Conservation (phyloP, 2,329 filamentous ascomycete species). For the Mycosphaerella arachidis region DNA sequence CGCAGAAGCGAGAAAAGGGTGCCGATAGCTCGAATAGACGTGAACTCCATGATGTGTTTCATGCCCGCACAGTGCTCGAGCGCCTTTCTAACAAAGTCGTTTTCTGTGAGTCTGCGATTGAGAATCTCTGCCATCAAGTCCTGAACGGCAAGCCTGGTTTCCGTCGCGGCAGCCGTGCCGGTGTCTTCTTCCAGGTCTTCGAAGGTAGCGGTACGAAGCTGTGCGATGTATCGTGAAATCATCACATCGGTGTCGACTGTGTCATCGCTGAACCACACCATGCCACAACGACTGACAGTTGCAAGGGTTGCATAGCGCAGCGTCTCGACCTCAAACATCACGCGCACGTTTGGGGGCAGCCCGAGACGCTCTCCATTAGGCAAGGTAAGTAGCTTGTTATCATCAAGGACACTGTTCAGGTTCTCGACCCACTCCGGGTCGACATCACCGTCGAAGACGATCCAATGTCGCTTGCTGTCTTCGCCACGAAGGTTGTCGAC, state of each 20-base stretch:
- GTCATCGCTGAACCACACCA: constrained; percentile 99
- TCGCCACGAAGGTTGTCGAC: constrained; percentile 98
- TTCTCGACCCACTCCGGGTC: constrained; percentile 99
- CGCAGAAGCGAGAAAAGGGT: constrained; percentile 95
- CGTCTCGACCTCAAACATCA: constrained; percentile 99
- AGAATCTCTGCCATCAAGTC: constrained; percentile 74
- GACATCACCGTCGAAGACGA: constrained; percentile 97
- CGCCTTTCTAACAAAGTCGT: constrained; percentile 74
- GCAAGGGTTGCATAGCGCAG: constrained; percentile 95
- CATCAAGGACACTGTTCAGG: constrained; percentile 97
- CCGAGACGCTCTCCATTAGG: constrained; percentile 98
- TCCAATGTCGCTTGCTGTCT: constrained; percentile 96
- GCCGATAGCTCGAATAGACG: constrained; percentile 79
- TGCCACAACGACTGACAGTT: constrained; percentile 98
- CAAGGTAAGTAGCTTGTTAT: constrained; percentile 95
- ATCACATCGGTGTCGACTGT: constrained; percentile 92
- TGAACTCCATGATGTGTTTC: constrained; percentile 98
- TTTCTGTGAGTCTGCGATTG: constrained; percentile 66
- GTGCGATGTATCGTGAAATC: constrained; percentile 83
- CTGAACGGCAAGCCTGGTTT: constrained; percentile 67
- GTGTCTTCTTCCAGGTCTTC: constrained; percentile 95
- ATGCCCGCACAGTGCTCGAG: constrained; percentile 71
- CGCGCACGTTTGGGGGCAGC: constrained; percentile 87
- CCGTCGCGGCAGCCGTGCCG: constrained; percentile 57
- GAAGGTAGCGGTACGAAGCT: constrained; percentile 75